A percentile compares a stretch with the other conserved stretches of the same genome.
These are phyloP conservation scores for Ceratocystis eucalypticola DNA, from an alignment of 2,329 filamentous ascomycete species.

Conservation along the genomic window DNA sequence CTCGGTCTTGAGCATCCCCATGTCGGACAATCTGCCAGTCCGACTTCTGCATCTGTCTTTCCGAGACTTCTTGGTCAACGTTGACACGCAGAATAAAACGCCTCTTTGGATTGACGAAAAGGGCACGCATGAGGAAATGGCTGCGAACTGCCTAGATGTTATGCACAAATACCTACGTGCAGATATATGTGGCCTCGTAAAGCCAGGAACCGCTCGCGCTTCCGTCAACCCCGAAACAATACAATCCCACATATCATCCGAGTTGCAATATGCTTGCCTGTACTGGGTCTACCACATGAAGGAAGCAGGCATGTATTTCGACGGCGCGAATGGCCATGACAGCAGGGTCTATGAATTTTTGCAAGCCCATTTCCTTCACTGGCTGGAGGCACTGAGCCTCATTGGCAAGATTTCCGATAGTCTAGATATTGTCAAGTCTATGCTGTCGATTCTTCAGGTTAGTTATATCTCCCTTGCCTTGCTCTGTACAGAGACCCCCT, in stretches of 20 bases:
- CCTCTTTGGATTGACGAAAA: neutral
- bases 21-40: neutral
- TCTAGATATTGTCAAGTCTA: neutral
- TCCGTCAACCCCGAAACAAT: neutral
- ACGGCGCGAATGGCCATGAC: slow-evolving; percentile 23
- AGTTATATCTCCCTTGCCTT: neutral
- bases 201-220: neutral
- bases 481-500: neutral
- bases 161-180: neutral
- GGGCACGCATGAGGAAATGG: neutral
- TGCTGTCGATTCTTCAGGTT: neutral
- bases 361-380: neutral
- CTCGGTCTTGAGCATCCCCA: neutral
- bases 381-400: neutral
- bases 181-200: neutral
- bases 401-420: neutral
- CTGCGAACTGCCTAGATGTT: neutral
- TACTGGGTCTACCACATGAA: neutral
- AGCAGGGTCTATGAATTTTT: slow-evolving; percentile 23
- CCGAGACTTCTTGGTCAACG: neutral
- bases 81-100: neutral
- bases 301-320: slow-evolving; percentile 9
- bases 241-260: neutral
- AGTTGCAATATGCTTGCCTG: neutral
- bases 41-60: neutral